Evolutionary conservation across 2,329 filamentous ascomycete species (phyloP).

Genomic region (Aureobasidium lini): DNA sequence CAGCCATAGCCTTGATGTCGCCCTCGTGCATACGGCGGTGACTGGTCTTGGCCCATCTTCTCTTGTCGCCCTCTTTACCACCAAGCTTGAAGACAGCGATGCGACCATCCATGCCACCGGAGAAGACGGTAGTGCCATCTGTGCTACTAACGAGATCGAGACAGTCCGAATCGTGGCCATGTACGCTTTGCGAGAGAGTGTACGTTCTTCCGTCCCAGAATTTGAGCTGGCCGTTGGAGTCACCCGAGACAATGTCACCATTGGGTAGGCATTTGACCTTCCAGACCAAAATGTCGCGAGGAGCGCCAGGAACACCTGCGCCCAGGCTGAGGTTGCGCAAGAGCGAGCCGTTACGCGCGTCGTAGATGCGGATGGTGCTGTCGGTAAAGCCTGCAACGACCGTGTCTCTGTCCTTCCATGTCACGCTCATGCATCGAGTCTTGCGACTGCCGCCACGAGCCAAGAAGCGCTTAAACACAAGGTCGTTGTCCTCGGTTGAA

Average conservation of each 20-base stretch:
- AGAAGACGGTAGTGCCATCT: constrained; percentile 76
- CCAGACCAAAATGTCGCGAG: constrained; percentile 87
- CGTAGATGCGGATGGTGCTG: constrained; percentile 85
- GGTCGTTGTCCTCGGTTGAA: constrained; percentile 74
- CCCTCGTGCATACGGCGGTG: constrained; percentile 84
- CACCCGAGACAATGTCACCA: constrained; percentile 87
- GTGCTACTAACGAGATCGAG: constrained; percentile 76
- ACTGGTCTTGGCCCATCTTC: constrained; percentile 76
- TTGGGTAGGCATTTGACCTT: constrained; percentile 80
- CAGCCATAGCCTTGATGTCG: constrained; percentile 90
- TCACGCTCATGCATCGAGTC: constrained; percentile 81
- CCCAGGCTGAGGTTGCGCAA: constrained; percentile 81
- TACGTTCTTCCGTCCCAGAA: constrained; percentile 94
- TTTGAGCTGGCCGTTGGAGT: constrained; percentile 86
- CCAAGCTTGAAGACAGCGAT: constrained; percentile 74
- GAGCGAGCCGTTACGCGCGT: constrained; percentile 69
- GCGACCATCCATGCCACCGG: constrained; percentile 83
- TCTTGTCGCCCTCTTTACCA: constrained; percentile 37
- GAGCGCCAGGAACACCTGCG: constrained; percentile 64
- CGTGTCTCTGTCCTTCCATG: constrained; percentile 76
- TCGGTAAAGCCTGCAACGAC: constrained; percentile 93
- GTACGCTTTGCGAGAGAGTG: constrained; percentile 76
- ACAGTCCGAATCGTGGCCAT: constrained; percentile 82
- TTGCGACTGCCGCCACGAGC: constrained; percentile 73
- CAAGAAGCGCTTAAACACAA: constrained; percentile 71